These are phyloP conservation scores for Eragrostis tef DNA, from an alignment of 202 grass and related monocot species.

Conservation along the genomic window DNA sequence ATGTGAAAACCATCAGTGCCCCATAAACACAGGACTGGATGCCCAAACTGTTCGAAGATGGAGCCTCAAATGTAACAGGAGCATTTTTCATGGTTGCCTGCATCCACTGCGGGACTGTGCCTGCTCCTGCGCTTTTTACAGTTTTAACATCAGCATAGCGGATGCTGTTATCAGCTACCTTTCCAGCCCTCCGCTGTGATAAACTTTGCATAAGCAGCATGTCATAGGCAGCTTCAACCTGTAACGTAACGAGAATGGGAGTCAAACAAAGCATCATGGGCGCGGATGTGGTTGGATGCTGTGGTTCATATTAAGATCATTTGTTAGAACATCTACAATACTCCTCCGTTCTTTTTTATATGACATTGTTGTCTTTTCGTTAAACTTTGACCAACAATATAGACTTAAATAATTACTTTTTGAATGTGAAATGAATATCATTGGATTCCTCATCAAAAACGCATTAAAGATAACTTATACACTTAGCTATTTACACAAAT, in stretches of 20 bases:
- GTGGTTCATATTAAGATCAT: not conserved
- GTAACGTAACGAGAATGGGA: constrained; percentile 31
- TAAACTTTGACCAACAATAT: no score
- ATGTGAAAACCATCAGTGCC: constrained; percentile 83
- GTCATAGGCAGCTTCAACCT: constrained; percentile 95
- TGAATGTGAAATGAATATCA: no score
- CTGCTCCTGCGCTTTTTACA: constrained; percentile 53
- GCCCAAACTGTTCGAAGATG: constrained; percentile 65
- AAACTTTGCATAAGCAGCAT: constrained; percentile 94
- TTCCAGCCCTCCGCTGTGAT: constrained; percentile 74
- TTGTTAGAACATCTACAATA: constrained; percentile 17
- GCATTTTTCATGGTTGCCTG: constrained; percentile 71
- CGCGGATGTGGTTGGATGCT: not conserved
- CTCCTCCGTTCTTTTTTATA: no score
- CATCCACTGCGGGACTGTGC: constrained; percentile 70
- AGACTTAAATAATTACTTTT: no score
- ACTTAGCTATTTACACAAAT: no score
- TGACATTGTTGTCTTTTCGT: no score
- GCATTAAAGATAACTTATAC: no score
- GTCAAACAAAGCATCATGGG: constrained; percentile 37
- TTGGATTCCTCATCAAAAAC: no score
- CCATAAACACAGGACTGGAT: constrained; percentile 80
- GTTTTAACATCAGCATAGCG: constrained; percentile 96
- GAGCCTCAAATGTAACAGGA: constrained; percentile 69
- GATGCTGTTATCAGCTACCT: constrained; percentile 78